phyloP scores from a whole-genome alignment of 2,329 filamentous ascomycete genomes.

The Hortaea werneckii region DNA sequence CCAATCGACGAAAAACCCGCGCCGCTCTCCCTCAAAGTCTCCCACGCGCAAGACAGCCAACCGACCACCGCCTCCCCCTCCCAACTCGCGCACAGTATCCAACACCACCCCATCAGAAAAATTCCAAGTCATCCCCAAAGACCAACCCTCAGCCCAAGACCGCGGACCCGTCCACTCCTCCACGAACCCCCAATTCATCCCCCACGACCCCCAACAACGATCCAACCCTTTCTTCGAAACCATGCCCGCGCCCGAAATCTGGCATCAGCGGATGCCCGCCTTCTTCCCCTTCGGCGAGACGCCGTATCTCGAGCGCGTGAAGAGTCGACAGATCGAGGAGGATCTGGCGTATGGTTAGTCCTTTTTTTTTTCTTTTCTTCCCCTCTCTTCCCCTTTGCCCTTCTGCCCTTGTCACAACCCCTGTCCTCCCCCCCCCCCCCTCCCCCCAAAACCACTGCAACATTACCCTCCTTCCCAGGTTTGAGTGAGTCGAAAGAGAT shows the following conservation, averaged over 20 bases:
- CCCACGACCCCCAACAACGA: background rate
- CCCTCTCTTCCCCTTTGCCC: too few relatives aligned
- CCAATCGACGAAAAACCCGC: background rate
- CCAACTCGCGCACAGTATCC: background rate
- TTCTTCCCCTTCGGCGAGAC: constrained; percentile 25
- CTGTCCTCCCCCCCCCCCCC: too few relatives aligned
- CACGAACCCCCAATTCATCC: constrained; percentile 7
- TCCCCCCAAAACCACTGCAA: too few relatives aligned
- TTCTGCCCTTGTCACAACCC: too few relatives aligned
- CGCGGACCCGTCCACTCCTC: constrained; percentile 2
- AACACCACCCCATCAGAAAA: background rate
- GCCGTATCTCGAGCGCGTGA: constrained; percentile 16
- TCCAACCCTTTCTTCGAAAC: constrained; percentile 20
- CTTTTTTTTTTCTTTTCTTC: too few relatives aligned
- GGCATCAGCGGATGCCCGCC: constrained; percentile 21
- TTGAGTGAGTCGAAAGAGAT: too few relatives aligned
- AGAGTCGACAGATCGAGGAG: constrained; percentile 18
- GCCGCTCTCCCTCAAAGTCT: background rate
- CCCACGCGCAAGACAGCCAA: background rate
- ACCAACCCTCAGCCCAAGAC: background rate
- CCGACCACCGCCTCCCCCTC: background rate
- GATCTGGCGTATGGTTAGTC: constrained; percentile 10
- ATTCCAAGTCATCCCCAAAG: background rate
- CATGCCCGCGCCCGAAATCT: constrained; percentile 19
- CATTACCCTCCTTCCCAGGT: too few relatives aligned